phyloP scores from a whole-genome alignment of 805 yeast genomes.

The Kurtzmaniella cleridarum region DNA sequence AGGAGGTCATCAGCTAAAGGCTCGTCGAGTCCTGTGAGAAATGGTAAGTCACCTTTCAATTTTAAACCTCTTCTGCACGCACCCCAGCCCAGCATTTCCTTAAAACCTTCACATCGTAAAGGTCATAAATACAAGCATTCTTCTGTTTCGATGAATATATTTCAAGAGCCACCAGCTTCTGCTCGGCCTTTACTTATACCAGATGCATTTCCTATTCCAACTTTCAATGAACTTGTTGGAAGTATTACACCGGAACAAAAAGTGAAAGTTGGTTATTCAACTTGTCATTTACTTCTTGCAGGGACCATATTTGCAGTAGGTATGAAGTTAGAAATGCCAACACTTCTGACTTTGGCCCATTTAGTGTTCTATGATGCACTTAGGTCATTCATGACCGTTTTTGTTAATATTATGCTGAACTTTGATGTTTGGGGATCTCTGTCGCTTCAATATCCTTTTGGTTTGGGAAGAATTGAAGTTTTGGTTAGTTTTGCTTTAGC shows the following conservation, averaged over 20 bases:
- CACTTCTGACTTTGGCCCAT: constrained; percentile 78
- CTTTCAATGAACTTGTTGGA: constrained; percentile 51
- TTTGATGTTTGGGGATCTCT: constrained; percentile 88
- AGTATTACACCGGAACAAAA: constrained; percentile 59
- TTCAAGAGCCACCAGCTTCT: constrained; percentile 74
- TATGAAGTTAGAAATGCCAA: constrained; percentile 47
- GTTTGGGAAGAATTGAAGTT: constrained; percentile 86
- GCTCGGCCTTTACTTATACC: constrained; percentile 35
- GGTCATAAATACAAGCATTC: constrained; percentile 97
- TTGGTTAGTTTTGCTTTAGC: constrained; percentile 82
- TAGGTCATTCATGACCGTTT: constrained; percentile 62
- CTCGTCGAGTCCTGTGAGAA: neutral
- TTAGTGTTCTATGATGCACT: constrained; percentile 81
- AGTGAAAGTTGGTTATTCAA: constrained; percentile 53
- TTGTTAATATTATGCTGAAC: constrained; percentile 79
- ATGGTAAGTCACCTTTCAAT: constrained; percentile 48
- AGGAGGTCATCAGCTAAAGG: neutral
- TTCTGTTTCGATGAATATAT: constrained; percentile 91
- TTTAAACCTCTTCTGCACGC: constrained; percentile 47
- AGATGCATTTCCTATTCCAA: constrained; percentile 69
- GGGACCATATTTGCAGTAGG: constrained; percentile 57
- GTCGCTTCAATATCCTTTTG: constrained; percentile 84
- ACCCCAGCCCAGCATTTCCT: constrained; percentile 19
- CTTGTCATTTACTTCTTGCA: constrained; percentile 51
- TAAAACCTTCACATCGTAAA: constrained; percentile 68